These are phyloP conservation scores for Chlorella sp. DNA, from an alignment of 139 green algal species.

Conservation along the genomic window DNA sequence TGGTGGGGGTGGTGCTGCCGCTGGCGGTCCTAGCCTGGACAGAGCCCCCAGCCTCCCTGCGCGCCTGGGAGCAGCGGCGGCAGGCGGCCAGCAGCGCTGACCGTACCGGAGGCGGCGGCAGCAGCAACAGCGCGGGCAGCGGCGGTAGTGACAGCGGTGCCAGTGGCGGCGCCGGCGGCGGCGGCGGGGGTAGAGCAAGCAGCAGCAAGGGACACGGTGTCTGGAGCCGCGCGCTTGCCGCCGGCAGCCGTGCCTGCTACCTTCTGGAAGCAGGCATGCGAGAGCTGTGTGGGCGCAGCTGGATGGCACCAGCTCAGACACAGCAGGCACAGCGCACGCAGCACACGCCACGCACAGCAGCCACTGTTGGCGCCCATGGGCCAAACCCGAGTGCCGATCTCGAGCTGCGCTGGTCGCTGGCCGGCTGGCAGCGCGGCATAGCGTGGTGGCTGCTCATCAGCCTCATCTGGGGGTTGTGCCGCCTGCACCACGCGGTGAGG, in stretches of 20 bases:
- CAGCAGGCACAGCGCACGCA: background rate
- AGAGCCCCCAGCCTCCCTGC: background rate
- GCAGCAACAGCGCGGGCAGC: no score
- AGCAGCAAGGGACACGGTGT: background rate
- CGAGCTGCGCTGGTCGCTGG: background rate
- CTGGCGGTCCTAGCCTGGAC: background rate
- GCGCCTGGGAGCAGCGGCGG: background rate
- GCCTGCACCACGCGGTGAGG: no score
- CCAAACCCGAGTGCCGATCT: no score
- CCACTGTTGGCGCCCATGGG: background rate
- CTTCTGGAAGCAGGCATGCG: background rate
- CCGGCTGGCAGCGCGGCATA: background rate
- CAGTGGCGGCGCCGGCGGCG: background rate
- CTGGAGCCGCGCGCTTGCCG: background rate
- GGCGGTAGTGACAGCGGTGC: background rate
- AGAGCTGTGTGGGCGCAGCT: conserved; percentile 12
- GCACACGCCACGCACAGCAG: background rate
- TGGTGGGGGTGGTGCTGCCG: background rate
- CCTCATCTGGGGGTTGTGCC: background rate
- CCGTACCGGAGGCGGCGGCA: background rate
- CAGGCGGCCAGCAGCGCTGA: background rate
- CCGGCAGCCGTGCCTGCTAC: background rate
- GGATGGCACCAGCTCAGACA: background rate
- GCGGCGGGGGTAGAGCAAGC: background rate
- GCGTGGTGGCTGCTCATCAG: conserved; percentile 18